phyloP scores from a whole-genome alignment of 768 basidiomycete genomes.

The Ephemerocybe angulata region DNA sequence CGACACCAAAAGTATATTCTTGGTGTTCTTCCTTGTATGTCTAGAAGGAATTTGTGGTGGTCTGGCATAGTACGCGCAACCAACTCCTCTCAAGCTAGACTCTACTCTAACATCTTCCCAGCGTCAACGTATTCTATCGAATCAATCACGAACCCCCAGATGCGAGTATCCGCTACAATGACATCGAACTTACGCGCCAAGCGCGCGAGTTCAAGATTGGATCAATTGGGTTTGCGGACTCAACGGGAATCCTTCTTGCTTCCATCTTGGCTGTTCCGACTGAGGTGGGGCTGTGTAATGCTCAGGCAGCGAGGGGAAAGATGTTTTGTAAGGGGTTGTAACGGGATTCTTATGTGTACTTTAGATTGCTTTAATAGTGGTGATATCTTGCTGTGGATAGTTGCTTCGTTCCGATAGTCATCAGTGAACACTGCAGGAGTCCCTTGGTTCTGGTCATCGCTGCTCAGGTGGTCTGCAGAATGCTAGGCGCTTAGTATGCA shows the following conservation, averaged over 20 bases:
- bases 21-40: slow-evolving; percentile 76
- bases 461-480: too few species aligned
- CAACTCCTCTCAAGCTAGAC: slow-evolving; percentile 11
- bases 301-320: slow-evolving; percentile 69
- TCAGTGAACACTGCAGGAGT: too few species aligned
- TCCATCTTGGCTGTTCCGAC: slow-evolving; percentile 67
- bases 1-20: slow-evolving; percentile 43
- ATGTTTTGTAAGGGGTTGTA: slow-evolving; percentile 64
- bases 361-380: too few species aligned
- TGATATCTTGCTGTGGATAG: too few species aligned
- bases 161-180: slow-evolving; percentile 36
- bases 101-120: slow-evolving; percentile 25
- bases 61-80: slow-evolving; percentile 71
- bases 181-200: slow-evolving; percentile 61
- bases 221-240: slow-evolving; percentile 83
- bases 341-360: too few species aligned
- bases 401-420: too few species aligned
- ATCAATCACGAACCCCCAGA: slow-evolving; percentile 71
- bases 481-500: too few species aligned
- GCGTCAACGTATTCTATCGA: slow-evolving; percentile 84
- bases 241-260: slow-evolving; percentile 65
- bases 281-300: slow-evolving; percentile 72
- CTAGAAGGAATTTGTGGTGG: slow-evolving; percentile 93
- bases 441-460: too few species aligned
- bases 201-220: slow-evolving; percentile 89